phyloP scores from a whole-genome alignment of 805 yeast species.

The Groenewaldozyma salmanticensis region DNA sequence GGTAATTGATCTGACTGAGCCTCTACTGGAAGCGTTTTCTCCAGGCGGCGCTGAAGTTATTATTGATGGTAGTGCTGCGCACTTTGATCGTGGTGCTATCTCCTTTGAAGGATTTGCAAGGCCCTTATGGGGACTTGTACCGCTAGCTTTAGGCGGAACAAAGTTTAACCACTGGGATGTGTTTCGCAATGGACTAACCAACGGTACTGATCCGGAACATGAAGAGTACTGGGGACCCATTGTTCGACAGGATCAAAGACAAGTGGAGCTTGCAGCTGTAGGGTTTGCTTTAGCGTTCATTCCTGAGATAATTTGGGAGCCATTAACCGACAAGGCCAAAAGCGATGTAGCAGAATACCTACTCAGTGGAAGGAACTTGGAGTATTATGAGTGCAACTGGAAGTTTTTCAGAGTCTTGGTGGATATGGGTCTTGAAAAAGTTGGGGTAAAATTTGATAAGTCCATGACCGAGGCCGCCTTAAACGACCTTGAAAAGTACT shows the following conservation, averaged over 20 bases:
- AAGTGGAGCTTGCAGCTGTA: conserved; percentile 27
- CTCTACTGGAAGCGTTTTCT: conserved; percentile 14
- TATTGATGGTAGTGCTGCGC: conserved; percentile 20
- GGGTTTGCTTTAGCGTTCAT: conserved; percentile 22
- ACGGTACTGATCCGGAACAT: conserved; percentile 24
- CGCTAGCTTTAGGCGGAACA: conserved; percentile 19
- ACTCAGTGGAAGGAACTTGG: conserved; percentile 14
- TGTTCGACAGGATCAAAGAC: conserved; percentile 20
- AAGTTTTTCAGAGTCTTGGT: conserved; percentile 25
- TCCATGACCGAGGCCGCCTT: conserved; percentile 14
- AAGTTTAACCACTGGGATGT: conserved; percentile 21
- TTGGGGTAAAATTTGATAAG: conserved; percentile 16
- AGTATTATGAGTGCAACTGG: conserved; percentile 22
- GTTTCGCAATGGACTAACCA: conserved; percentile 21
- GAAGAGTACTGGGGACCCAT: conserved; percentile 25
- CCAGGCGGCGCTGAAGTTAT: conserved; percentile 13
- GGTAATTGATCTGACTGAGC: conserved; percentile 10
- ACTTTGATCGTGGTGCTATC: conserved; percentile 20
- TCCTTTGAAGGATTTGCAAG: conserved; percentile 26
- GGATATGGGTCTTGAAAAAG: conserved; percentile 21
- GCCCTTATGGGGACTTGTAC: conserved; percentile 27
- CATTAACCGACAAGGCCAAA: conserved; percentile 17
- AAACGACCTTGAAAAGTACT: conserved; percentile 19
- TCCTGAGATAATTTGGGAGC: conserved; percentile 25
- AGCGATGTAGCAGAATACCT: conserved; percentile 17